Evolutionary conservation across 164 flowering plant genomes (phyloP).

Genomic region (Liriodendron chinense): DNA sequence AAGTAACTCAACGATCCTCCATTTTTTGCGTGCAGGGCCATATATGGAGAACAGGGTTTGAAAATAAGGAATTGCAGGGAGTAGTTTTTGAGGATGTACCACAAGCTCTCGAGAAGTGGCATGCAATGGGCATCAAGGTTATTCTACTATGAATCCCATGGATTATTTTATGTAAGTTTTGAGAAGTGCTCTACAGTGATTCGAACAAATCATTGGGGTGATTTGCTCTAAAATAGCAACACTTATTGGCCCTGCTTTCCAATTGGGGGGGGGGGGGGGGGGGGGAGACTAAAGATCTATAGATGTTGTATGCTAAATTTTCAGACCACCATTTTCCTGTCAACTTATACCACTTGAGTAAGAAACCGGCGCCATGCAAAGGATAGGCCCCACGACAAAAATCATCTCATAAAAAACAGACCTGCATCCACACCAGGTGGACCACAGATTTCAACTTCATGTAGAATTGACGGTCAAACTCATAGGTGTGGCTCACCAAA

Average conservation of each 20-base stretch:
- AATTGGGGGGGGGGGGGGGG: no score
- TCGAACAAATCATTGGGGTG: not conserved
- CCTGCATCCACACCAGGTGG: no score
- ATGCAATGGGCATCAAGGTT: constrained; percentile 78
- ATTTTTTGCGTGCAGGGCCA: constrained; percentile 60
- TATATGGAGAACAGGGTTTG: constrained; percentile 91
- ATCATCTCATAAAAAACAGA: no score
- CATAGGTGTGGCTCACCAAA: no score
- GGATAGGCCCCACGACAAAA: no score
- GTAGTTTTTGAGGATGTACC: constrained; percentile 90
- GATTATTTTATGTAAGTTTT: not conserved
- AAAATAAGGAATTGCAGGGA: constrained; percentile 67
- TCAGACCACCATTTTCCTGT: no score
- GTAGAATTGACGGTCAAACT: no score
- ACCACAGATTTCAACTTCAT: no score
- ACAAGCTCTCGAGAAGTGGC: constrained; percentile 80
- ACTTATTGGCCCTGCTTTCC: not conserved
- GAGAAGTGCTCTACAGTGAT: not conserved
- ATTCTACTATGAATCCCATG: not conserved
- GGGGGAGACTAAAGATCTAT: not conserved
- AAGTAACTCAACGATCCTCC: not conserved
- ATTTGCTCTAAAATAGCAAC: not conserved
- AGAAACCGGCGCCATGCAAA: no score
- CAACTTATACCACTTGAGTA: no score
- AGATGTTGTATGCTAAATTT: not conserved